Conservation (phyloP, 345 rosid genomes). For the Luvunga scandens region DNA sequence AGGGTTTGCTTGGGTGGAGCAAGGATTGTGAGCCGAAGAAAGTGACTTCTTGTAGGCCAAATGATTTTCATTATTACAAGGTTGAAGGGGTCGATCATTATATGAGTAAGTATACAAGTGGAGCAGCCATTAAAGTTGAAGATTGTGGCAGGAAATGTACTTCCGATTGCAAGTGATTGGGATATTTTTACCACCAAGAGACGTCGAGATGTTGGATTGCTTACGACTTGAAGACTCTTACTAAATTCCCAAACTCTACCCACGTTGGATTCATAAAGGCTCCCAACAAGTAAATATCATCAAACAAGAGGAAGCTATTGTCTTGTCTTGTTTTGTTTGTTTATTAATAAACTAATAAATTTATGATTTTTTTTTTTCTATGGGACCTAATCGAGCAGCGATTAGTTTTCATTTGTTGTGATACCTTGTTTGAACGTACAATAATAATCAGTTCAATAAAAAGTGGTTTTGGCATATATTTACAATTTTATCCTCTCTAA, state of each 20-base stretch:
- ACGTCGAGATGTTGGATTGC: slow-evolving; percentile 54
- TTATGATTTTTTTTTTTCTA: too few species aligned
- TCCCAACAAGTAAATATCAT: slow-evolving; percentile 18
- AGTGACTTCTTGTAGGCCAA: slow-evolving; percentile 28
- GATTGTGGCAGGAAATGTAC: slow-evolving; percentile 53
- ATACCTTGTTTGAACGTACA: too few species aligned
- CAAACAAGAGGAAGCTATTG: background rate
- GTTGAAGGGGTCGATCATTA: slow-evolving; percentile 56
- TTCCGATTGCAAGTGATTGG: slow-evolving; percentile 57
- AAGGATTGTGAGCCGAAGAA: slow-evolving; percentile 29
- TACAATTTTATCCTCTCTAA: too few species aligned
- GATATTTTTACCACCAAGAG: slow-evolving; percentile 49
- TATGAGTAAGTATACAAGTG: slow-evolving; percentile 40
- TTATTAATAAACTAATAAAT: too few species aligned
- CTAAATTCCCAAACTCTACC: slow-evolving; percentile 24
- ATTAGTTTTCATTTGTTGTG: too few species aligned
- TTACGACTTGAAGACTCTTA: slow-evolving; percentile 53
- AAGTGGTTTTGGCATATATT: too few species aligned
- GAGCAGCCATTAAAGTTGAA: slow-evolving; percentile 31
- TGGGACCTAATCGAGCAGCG: too few species aligned
- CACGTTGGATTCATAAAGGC: slow-evolving; percentile 36
- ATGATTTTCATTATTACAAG: slow-evolving; percentile 33
- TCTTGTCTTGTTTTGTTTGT: background rate
- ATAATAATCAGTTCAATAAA: too few species aligned
- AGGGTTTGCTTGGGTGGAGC: slow-evolving; percentile 42